Evolutionary conservation across 1,284 basidiomycete species (phyloP).

Genomic region (Irpex sp.): DNA sequence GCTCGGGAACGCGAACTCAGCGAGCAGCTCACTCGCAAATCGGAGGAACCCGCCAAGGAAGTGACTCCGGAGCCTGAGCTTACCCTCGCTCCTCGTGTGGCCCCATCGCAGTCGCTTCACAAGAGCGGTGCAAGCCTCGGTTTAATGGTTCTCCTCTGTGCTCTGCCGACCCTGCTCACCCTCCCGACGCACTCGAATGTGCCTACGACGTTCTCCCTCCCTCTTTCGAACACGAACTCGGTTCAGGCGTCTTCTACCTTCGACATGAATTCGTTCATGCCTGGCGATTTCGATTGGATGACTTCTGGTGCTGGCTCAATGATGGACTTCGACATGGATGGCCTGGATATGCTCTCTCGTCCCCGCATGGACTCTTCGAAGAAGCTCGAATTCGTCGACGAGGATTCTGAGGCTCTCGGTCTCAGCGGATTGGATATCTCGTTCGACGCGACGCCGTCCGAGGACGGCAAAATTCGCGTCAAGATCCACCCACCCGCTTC

Average conservation of each 20-base stretch:
- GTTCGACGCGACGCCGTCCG: slow-evolving; percentile 56
- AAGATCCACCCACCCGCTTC: slow-evolving; percentile 53
- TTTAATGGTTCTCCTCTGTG: slow-evolving; percentile 69
- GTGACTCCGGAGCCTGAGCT: slow-evolving; percentile 44
- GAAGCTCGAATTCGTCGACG: slow-evolving; percentile 51
- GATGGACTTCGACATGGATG: slow-evolving; percentile 50
- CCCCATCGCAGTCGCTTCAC: slow-evolving; percentile 37
- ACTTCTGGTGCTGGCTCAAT: slow-evolving; percentile 31
- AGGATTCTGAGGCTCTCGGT: slow-evolving; percentile 42
- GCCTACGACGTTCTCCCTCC: slow-evolving; percentile 46
- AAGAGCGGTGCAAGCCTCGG: slow-evolving; percentile 54
- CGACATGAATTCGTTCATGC: slow-evolving; percentile 38
- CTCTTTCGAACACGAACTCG: slow-evolving; percentile 32
- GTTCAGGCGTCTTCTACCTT: slow-evolving; percentile 39
- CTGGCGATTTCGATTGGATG: slow-evolving; percentile 52
- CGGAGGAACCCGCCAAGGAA: slow-evolving; percentile 42
- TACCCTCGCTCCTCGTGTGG: slow-evolving; percentile 34
- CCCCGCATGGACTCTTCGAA: slow-evolving; percentile 24
- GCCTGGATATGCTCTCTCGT: slow-evolving; percentile 29
- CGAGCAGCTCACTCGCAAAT: slow-evolving; percentile 24
- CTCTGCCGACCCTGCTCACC: slow-evolving; percentile 68
- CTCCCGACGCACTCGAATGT: slow-evolving; percentile 48
- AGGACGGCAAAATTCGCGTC: slow-evolving; percentile 68
- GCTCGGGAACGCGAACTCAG: slow-evolving; percentile 62
- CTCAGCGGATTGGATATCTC: slow-evolving; percentile 63